Evolutionary conservation across 495 filamentous ascomycete species (phyloP), one percentile per base, ranked within the genome.

Genomic region (Talaromyces proteolyticus): DNA sequence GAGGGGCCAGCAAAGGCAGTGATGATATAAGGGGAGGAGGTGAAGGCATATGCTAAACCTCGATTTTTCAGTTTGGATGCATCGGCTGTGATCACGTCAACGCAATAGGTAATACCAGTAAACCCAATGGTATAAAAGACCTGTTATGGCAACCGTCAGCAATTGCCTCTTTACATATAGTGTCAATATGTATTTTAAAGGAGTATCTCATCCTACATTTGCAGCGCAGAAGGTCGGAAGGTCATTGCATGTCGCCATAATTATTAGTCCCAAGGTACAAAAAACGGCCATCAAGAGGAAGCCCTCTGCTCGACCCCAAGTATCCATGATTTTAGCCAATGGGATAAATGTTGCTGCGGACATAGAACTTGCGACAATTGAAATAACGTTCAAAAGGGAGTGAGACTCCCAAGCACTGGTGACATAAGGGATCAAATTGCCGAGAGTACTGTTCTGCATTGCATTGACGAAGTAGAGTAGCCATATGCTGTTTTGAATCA

Each of bases 311-410:
- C 79, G 58, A 48, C 82, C 84, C 73, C 78, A 87, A 20, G 83
- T 64, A 56, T 88, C 81, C 53, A 86, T 63, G 42, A 87, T 65
- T 61, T 87, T 86, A 40, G 82, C 83, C 14, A 85, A 62, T 0
- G 83, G 74, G 23, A 87, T 66, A 49, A 79, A 82, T 38, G 72
- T 62, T 17, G 85, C 68, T 49, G 83, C 85, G 44, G 74, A 77
- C 47, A 85, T 78, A 45, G 84, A 52, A 53, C 55, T 55, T 16
- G 56, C 55, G 24, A 72, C 53, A 43, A 68, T 54, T 4, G 54
- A 53, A 14, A 66, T 63, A 4, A 62, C 55, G 21, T 53, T 62
- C 5, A 63, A 55, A 2, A 72, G 62, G 2, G 66, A 68, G 21
- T 72, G 68, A 6, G 56, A 34, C 16, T 54, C 47, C 34, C 60